These are phyloP conservation scores for Calocera cornea DNA, from an alignment of 768 basidiomycete species.

Conservation along the genomic window DNA sequence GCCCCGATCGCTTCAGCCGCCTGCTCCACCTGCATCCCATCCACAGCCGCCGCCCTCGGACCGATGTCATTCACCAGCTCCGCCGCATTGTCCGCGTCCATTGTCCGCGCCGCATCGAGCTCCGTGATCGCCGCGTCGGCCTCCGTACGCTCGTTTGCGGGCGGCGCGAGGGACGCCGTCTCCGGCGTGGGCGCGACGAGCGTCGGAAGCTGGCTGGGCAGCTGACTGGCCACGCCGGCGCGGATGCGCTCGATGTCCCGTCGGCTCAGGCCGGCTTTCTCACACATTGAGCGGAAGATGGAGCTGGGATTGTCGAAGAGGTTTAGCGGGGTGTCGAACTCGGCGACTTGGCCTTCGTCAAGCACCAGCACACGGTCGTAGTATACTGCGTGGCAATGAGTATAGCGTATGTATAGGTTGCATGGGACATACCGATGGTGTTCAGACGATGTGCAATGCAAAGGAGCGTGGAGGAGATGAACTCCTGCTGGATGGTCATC, in stretches of 20 bases:
- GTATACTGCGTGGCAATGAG: conserved; percentile 29
- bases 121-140: not conserved
- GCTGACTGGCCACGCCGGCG: conserved; percentile 2
- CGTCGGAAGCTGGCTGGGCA: not conserved
- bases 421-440: conserved; percentile 36
- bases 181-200: not conserved
- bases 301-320: conserved; percentile 48
- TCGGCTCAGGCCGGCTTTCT: conserved; percentile 45
- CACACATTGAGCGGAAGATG: conserved; percentile 56
- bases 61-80: not conserved
- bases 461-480: conserved; percentile 38
- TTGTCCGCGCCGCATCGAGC: not conserved
- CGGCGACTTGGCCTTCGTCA: conserved; percentile 52
- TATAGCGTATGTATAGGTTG: conserved; percentile 14
- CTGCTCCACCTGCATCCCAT: not conserved
- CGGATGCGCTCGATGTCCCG: conserved; percentile 44
- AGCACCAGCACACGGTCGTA: conserved; percentile 63
- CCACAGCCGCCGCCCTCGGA: not conserved
- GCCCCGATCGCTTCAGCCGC: not conserved
- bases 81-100: not conserved
- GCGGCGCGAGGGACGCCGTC: not conserved
- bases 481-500: conserved; percentile 49
- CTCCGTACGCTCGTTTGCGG: not conserved
- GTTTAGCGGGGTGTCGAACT: conserved; percentile 59
- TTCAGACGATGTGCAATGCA: conserved; percentile 48